Evolutionary conservation across 1,284 basidiomycete genomes (phyloP).

Genomic region (Fomitopsis schrenkii): DNA sequence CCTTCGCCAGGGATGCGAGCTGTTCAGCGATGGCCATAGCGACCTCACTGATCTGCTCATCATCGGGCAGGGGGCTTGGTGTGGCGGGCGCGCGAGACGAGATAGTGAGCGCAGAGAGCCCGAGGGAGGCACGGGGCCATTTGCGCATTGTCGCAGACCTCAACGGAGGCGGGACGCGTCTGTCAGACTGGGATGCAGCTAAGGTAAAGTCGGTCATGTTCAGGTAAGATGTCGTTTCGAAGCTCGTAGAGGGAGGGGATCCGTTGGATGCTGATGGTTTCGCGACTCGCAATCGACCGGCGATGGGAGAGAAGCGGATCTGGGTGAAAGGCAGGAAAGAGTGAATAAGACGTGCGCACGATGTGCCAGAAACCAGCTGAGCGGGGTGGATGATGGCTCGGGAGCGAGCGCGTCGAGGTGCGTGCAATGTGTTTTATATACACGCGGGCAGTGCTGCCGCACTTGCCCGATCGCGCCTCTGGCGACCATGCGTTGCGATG

Average conservation of each 20-base stretch:
- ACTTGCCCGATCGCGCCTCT: background rate
- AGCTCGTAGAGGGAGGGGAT: constrained; percentile 2
- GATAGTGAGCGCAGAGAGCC: constrained; percentile 7
- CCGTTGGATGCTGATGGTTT: background rate
- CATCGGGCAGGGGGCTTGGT: constrained; percentile 4
- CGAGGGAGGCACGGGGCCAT: constrained; percentile 1
- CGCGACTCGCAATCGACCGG: constrained; percentile 23
- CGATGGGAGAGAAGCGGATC: constrained; percentile 15
- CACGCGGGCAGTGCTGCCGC: background rate
- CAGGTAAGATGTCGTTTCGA: constrained; percentile 3
- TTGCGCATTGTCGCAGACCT: background rate
- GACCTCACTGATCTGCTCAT: constrained; percentile 16
- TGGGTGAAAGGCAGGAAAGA: background rate
- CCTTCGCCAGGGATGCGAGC: constrained; percentile 16
- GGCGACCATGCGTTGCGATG: background rate
- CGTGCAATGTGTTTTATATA: background rate
- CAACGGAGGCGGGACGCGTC: background rate
- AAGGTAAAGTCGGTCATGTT: constrained; percentile 6
- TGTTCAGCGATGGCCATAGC: constrained; percentile 23
- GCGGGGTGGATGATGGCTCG: background rate
- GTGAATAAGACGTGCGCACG: background rate
- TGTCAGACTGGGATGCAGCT: background rate
- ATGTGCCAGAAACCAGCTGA: constrained; percentile 5
- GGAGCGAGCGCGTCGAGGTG: background rate
- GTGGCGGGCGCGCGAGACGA: constrained; percentile 14